Percentiles rank a stretch among this genome's conserved stretches.
Conservation (phyloP, 2,329 filamentous ascomycete species). For the Neofusicoccum ribis region DNA sequence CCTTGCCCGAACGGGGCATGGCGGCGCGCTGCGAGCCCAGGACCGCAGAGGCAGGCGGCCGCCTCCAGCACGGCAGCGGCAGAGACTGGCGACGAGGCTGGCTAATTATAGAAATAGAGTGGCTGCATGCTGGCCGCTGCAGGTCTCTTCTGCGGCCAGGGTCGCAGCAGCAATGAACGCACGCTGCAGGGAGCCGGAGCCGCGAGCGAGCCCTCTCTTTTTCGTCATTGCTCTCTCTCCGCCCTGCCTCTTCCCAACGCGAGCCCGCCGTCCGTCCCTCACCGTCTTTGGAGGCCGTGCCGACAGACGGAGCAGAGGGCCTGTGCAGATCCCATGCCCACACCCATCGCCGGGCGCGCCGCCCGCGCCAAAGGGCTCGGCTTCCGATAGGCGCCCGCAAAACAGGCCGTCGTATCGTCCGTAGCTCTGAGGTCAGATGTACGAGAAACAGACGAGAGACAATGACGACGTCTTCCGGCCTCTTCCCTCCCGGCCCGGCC, state of each 20-base stretch:
- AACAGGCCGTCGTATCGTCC: not conserved
- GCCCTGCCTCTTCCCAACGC: not conserved
- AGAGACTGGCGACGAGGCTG: not conserved
- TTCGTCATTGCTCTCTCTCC: not conserved
- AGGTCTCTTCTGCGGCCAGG: too few species aligned
- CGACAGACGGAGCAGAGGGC: not conserved
- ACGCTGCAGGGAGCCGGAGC: too few species aligned
- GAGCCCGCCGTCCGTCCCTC: not conserved
- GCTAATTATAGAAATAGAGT: not conserved
- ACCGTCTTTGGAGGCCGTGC: not conserved
- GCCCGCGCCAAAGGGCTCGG: not conserved
- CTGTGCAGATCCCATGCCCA: not conserved
- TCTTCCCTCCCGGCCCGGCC: too few species aligned
- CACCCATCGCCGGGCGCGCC: not conserved
- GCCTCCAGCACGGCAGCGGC: too few species aligned
- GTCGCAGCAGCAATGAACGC: not conserved
- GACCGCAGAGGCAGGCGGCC: too few species aligned
- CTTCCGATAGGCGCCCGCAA: constrained; percentile 12
- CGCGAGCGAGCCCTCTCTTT: too few species aligned
- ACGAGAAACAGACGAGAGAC: not conserved
- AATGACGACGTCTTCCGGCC: not conserved
- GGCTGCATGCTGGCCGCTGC: too few species aligned
- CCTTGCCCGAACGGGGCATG: not conserved
- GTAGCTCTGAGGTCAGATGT: not conserved
- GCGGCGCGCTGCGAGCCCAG: not conserved